Conservation (phyloP, 495 filamentous ascomycete genomes). For the Penicillium samsonianum region DNA sequence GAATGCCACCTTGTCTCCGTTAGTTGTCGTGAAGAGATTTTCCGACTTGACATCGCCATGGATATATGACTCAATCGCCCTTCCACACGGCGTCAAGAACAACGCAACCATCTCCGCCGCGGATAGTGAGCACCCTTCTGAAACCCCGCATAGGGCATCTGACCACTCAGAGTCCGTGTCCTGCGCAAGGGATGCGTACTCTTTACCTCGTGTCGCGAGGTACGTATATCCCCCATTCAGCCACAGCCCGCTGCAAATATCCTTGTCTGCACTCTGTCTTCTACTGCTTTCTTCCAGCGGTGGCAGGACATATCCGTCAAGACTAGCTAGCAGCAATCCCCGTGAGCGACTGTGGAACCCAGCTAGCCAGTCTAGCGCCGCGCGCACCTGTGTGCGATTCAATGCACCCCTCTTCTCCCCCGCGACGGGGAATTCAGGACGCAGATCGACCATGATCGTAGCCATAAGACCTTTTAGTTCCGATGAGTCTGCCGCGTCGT, state of each 20-base stretch:
- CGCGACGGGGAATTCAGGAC: constrained; percentile 29
- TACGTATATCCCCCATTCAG: constrained; percentile 46
- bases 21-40: constrained; percentile 41
- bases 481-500: constrained; percentile 17
- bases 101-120: constrained; percentile 36
- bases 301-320: constrained; percentile 31
- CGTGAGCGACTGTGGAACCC: constrained; percentile 34
- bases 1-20: constrained; percentile 37
- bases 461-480: constrained; percentile 27
- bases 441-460: constrained; percentile 40
- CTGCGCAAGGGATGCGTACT: constrained; percentile 32
- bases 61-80: constrained; percentile 38
- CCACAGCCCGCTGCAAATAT: constrained; percentile 28
- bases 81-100: constrained; percentile 32
- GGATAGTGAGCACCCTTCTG: constrained; percentile 22
- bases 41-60: constrained; percentile 48
- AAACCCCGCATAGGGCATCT: constrained; percentile 21
- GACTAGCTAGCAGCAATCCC: constrained; percentile 18
- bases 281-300: constrained; percentile 32
- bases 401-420: constrained; percentile 34
- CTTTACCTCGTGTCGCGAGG: constrained; percentile 38
- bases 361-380: constrained; percentile 38
- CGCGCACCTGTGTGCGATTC: constrained; percentile 27
- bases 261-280: constrained; percentile 8
- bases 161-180: constrained; percentile 39